phyloP scores from a whole-genome alignment of 805 yeast species.

The Cyberlindnera xylosilytica region DNA sequence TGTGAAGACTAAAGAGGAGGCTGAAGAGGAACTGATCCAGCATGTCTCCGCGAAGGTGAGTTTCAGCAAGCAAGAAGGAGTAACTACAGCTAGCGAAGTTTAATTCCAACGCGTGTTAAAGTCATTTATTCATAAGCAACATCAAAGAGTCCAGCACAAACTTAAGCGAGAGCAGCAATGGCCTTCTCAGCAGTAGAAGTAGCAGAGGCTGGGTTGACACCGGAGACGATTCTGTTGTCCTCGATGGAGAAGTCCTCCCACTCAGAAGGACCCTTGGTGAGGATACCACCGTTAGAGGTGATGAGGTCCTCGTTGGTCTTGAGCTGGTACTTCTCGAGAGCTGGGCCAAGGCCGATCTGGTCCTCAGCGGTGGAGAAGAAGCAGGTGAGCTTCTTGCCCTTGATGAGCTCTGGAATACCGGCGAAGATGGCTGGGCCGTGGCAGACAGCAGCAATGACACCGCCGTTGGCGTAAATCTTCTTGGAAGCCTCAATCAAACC shows the following conservation, averaged over 20 bases:
- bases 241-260: slow-evolving; percentile 48
- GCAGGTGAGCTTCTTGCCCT: slow-evolving; percentile 58
- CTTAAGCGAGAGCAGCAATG: slow-evolving; percentile 20
- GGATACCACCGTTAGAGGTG: slow-evolving; percentile 40
- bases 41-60: no score
- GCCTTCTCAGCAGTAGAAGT: slow-evolving; percentile 43
- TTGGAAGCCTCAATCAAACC: slow-evolving; percentile 44
- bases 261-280: slow-evolving; percentile 45
- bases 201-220: slow-evolving; percentile 62
- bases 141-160: background rate
- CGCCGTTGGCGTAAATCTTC: slow-evolving; percentile 46
- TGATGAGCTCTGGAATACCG: slow-evolving; percentile 44
- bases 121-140: background rate
- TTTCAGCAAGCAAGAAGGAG: no score
- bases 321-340: slow-evolving; percentile 23
- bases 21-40: no score
- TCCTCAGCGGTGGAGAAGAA: slow-evolving; percentile 56
- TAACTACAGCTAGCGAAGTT: no score
- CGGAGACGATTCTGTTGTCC: slow-evolving; percentile 63
- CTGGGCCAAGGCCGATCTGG: slow-evolving; percentile 8
- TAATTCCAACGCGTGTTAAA: no score
- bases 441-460: slow-evolving; percentile 62
- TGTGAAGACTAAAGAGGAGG: slow-evolving; percentile 8
- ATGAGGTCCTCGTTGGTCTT: slow-evolving; percentile 39
- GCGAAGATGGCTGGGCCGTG: slow-evolving; percentile 64